These are phyloP conservation scores for Albophoma yamanashiensis DNA, from an alignment of 2,329 filamentous ascomycete genomes.

Conservation along the genomic window DNA sequence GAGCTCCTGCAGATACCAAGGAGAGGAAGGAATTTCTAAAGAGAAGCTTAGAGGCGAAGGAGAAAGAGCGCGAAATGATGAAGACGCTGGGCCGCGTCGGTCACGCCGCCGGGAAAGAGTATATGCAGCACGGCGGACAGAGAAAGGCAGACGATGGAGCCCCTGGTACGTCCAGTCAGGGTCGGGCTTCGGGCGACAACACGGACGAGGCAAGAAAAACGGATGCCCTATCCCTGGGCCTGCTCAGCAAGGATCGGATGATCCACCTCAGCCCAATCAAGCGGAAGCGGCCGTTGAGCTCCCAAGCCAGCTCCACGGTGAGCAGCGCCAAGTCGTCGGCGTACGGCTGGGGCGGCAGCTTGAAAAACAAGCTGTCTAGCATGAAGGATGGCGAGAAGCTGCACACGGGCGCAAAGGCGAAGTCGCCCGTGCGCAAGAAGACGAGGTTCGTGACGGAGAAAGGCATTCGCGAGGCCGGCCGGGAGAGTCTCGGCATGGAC, in stretches of 20 bases:
- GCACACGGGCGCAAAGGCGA: slow-evolving; percentile 13
- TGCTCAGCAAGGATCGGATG: slow-evolving; percentile 24
- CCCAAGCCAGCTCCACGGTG: slow-evolving; percentile 20
- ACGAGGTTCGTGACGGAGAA: slow-evolving; percentile 71
- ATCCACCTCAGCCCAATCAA: slow-evolving; percentile 51
- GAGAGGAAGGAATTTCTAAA: slow-evolving; percentile 57
- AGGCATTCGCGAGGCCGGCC: slow-evolving; percentile 65
- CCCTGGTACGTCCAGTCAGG: slow-evolving; percentile 4
- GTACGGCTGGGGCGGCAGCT: slow-evolving; percentile 46
- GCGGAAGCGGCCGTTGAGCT: slow-evolving; percentile 46
- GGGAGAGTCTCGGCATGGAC: slow-evolving; percentile 58
- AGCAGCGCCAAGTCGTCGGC: slow-evolving; percentile 14
- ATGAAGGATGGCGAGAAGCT: slow-evolving; percentile 53
- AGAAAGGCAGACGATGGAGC: slow-evolving; percentile 3
- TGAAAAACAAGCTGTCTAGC: slow-evolving; percentile 44
- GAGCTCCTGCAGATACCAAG: slow-evolving; percentile 43
- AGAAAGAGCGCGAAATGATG: slow-evolving; percentile 64
- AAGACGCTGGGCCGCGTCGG: slow-evolving; percentile 55
- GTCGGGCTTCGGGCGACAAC: slow-evolving; percentile 4
- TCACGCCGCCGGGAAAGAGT: slow-evolving; percentile 57
- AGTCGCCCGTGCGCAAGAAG: slow-evolving; percentile 52
- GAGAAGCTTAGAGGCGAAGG: slow-evolving; percentile 51
- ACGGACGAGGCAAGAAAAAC: slow-evolving; percentile 19
- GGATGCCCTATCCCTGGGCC: slow-evolving; percentile 29
- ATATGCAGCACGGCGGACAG: slow-evolving; percentile 41